phyloP scores from a whole-genome alignment of 305 asterid genomes.

The Fraxinus greggii region DNA sequence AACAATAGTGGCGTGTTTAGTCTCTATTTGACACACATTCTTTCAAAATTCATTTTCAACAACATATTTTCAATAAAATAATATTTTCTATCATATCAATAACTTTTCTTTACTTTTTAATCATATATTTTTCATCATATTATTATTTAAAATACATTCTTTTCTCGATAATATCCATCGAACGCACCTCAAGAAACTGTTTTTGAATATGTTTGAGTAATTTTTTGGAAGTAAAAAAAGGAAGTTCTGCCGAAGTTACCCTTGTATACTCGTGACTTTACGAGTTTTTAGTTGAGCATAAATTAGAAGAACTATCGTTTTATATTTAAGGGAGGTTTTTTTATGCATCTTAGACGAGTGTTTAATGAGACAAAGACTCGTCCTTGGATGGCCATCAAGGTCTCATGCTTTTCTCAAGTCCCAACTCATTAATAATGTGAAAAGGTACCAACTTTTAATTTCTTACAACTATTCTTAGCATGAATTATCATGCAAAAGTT shows the following conservation, averaged over 20 bases:
- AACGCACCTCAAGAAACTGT: too few species aligned
- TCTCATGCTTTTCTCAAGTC: not conserved
- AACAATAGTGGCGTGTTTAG: not conserved
- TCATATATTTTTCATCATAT: too few species aligned
- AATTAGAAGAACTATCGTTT: not conserved
- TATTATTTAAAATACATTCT: too few species aligned
- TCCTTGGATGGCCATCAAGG: not conserved
- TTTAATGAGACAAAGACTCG: not conserved
- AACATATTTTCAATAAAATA: too few species aligned
- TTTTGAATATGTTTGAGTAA: too few species aligned
- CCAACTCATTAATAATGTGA: not conserved
- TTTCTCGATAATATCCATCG: too few species aligned
- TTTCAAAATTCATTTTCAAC: too few species aligned
- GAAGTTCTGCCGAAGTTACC: not conserved
- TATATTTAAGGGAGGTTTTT: too few species aligned
- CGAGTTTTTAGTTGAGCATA: not conserved
- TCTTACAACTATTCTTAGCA: not conserved
- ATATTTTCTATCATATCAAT: too few species aligned
- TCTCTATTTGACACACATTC: too few species aligned
- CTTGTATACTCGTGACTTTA: not conserved
- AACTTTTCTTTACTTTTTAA: too few species aligned
- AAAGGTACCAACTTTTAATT: not conserved
- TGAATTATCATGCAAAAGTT: not conserved
- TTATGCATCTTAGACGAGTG: not conserved
- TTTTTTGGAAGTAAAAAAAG: too few species aligned